Evolutionary conservation across 495 filamentous ascomycete species (phyloP).

Genomic region (Penicillium argentinense): DNA sequence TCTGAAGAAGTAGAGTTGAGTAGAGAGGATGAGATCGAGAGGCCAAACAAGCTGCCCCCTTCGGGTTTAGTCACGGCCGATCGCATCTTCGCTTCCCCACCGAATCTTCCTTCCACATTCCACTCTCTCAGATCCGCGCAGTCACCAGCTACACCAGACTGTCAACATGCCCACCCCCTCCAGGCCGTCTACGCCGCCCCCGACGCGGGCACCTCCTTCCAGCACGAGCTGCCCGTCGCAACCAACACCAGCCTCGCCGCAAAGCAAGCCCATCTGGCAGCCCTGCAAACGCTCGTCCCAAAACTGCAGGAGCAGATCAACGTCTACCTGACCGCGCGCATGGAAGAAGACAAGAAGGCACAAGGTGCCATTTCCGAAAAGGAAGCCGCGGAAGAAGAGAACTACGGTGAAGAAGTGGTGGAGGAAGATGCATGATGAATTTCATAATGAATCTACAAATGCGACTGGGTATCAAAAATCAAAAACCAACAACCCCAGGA

Average conservation of each 20-base stretch:
- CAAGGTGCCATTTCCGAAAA: slow-evolving; percentile 52
- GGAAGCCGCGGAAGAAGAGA: slow-evolving; percentile 73
- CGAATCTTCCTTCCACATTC: background rate
- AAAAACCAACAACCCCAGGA: too few species aligned
- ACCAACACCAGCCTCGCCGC: slow-evolving; percentile 37
- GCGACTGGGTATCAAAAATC: slow-evolving; percentile 44
- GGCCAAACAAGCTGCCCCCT: slow-evolving; percentile 12
- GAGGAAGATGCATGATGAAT: slow-evolving; percentile 51
- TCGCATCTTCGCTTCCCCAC: background rate
- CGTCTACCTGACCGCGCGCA: slow-evolving; percentile 75
- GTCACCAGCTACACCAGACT: too few species aligned
- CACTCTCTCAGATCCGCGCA: background rate
- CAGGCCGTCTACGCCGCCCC: slow-evolving; percentile 61
- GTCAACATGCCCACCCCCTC: too few species aligned
- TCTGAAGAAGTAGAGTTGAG: too few species aligned
- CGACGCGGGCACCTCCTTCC: slow-evolving; percentile 36
- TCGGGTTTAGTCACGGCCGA: slow-evolving; percentile 15
- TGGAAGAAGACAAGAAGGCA: slow-evolving; percentile 80
- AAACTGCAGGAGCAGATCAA: slow-evolving; percentile 75
- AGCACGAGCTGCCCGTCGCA: slow-evolving; percentile 41
- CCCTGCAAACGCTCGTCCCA: slow-evolving; percentile 60
- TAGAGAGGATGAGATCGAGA: too few species aligned
- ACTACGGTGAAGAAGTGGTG: slow-evolving; percentile 78
- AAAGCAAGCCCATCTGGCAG: slow-evolving; percentile 66
- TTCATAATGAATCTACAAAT: slow-evolving; percentile 6